Evolutionary conservation across 768 basidiomycete species (phyloP).

Genomic region (Ramaria sp.): DNA sequence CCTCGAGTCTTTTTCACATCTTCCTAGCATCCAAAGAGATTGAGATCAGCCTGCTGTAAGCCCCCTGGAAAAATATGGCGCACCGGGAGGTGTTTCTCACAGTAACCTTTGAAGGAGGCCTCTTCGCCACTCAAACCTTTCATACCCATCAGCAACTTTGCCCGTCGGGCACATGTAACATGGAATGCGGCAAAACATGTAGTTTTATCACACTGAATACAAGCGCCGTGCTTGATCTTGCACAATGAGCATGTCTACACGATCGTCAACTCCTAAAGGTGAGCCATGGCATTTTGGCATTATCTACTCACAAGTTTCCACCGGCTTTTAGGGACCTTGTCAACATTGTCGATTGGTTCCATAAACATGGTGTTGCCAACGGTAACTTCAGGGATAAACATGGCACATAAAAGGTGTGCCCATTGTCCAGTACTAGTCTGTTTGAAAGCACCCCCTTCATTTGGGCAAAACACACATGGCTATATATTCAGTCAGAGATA

Average conservation of each 20-base stretch:
- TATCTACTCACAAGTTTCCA: constrained; percentile 77
- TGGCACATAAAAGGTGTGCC: constrained; percentile 94
- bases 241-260: constrained; percentile 54
- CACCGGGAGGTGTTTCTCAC: constrained; percentile 88
- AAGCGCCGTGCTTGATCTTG: constrained; percentile 58
- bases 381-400: constrained; percentile 92
- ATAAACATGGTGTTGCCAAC: constrained; percentile 94
- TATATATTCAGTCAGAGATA: constrained; percentile 21
- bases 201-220: constrained; percentile 89
- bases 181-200: constrained; percentile 93
- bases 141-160: constrained; percentile 80
- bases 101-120: constrained; percentile 65
- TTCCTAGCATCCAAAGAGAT: constrained; percentile 1
- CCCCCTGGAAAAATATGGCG: constrained; percentile 17
- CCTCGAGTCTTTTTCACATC: constrained; percentile 7
- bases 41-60: not conserved
- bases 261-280: not conserved
- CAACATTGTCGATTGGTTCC: constrained; percentile 91
- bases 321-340: constrained; percentile 76
- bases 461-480: constrained; percentile 94
- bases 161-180: constrained; percentile 83
- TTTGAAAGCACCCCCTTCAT: constrained; percentile 97
- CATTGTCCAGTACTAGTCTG: constrained; percentile 88
- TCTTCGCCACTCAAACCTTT: constrained; percentile 72
- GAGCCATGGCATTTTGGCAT: not conserved